Conservation (phyloP, 192 early-diverging fungal genomes). For the Entophlyctis helioformis region DNA sequence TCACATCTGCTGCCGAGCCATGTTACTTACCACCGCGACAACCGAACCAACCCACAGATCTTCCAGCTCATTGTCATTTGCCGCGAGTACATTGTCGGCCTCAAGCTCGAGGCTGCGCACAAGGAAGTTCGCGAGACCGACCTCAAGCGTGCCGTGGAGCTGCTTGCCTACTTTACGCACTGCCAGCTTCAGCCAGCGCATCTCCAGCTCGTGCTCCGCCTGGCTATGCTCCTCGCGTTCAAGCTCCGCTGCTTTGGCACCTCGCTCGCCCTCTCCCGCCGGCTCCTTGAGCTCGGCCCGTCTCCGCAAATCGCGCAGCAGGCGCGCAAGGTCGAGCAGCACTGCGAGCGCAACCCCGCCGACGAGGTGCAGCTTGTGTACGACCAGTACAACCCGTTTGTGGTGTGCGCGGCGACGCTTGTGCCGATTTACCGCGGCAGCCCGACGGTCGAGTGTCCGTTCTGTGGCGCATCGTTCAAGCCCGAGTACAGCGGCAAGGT, state of each 20-base stretch:
- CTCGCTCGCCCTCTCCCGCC: conserved; percentile 77
- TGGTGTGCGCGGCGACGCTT: conserved; percentile 70
- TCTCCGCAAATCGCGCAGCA: conserved; percentile 61
- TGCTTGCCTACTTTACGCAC: conserved; percentile 94
- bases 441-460: conserved; percentile 68
- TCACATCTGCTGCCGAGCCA: not conserved
- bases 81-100: conserved; percentile 87
- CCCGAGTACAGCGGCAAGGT: conserved; percentile 67
- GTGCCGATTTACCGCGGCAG: conserved; percentile 86
- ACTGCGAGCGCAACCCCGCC: conserved; percentile 63
- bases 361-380: conserved; percentile 80
- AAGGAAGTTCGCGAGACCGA: conserved; percentile 41
- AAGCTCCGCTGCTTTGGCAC: conserved; percentile 76
- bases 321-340: conserved; percentile 56
- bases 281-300: conserved; percentile 83
- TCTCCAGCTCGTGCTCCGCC: conserved; percentile 74
- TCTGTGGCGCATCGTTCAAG: conserved; percentile 77
- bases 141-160: conserved; percentile 65
- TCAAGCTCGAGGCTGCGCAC: conserved; percentile 72
- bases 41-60: conserved; percentile 9
- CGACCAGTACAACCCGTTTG: conserved; percentile 93
- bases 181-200: conserved; percentile 82
- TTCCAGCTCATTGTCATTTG: conserved; percentile 64
- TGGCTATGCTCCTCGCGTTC: conserved; percentile 74
- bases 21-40: not conserved